These are phyloP conservation scores for Gigaspora rosea DNA, from an alignment of 192 early-diverging fungal genomes.

Conservation along the genomic window DNA sequence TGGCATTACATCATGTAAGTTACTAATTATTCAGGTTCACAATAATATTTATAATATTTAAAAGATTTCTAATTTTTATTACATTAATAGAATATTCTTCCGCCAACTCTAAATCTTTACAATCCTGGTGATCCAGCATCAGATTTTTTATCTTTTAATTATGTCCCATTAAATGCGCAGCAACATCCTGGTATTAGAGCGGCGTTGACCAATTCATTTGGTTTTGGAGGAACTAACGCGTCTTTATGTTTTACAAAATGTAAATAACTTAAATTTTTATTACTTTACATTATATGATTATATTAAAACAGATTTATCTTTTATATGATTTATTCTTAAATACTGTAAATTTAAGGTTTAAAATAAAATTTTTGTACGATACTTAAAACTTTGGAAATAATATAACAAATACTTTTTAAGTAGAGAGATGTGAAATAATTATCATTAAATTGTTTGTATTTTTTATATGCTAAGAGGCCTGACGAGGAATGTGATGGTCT, in stretches of 20 bases:
- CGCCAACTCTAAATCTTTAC: conserved; percentile 85
- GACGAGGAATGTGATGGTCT: too few relatives aligned
- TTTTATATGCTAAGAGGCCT: too few relatives aligned
- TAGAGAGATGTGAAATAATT: too few relatives aligned
- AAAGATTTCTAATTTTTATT: not conserved
- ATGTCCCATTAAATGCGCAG: conserved; percentile 74
- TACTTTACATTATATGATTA: too few relatives aligned
- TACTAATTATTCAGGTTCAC: not conserved
- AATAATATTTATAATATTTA: conserved; percentile 3
- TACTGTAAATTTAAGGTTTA: too few relatives aligned
- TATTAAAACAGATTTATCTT: too few relatives aligned
- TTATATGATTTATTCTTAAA: too few relatives aligned
- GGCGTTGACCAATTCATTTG: conserved; percentile 88
- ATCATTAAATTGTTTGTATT: too few relatives aligned
- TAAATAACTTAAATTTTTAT: not conserved
- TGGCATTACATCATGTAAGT: conserved; percentile 68
- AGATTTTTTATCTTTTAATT: conserved; percentile 65
- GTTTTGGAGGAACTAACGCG: conserved; percentile 86
- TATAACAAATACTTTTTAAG: too few relatives aligned
- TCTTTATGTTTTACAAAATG: conserved; percentile 67
- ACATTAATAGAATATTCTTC: conserved; percentile 62
- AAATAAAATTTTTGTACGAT: too few relatives aligned
- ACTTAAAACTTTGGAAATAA: too few relatives aligned
- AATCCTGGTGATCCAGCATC: conserved; percentile 51
- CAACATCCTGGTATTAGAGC: conserved; percentile 61